phyloP scores from a whole-genome alignment of 2,329 filamentous ascomycete genomes.

The Colletotrichum truncatum region DNA sequence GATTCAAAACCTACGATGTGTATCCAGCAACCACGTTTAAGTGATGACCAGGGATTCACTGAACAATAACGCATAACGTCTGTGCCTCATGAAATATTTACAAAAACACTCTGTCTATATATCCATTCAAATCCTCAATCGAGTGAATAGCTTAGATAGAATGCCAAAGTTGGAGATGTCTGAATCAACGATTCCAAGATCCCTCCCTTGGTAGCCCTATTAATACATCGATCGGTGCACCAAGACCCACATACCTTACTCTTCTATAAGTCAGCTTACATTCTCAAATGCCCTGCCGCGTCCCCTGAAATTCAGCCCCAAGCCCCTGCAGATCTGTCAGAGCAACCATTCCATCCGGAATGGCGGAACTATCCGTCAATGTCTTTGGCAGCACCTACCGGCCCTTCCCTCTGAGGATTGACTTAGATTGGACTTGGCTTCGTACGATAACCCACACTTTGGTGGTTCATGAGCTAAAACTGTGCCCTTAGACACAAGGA shows the following conservation, averaged over 20 bases:
- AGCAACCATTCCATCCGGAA: slow-evolving; percentile 1
- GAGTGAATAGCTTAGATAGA: too few species aligned
- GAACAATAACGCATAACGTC: too few species aligned
- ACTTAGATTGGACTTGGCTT: neutral
- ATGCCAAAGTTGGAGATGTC: slow-evolving; percentile 8
- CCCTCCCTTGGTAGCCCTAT: neutral
- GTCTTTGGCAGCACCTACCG: neutral
- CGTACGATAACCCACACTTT: slow-evolving; percentile 12
- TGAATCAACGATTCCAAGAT: neutral
- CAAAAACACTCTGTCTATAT: too few species aligned
- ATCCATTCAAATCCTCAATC: too few species aligned
- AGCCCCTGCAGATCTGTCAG: neutral
- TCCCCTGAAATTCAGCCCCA: neutral
- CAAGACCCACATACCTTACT: neutral
- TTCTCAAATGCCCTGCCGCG: neutral
- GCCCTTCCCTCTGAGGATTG: neutral
- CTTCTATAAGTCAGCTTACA: neutral
- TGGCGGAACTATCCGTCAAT: neutral
- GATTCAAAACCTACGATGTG: too few species aligned
- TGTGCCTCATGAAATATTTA: too few species aligned
- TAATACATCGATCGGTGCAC: neutral
- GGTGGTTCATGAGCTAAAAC: neutral
- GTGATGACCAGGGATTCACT: too few species aligned
- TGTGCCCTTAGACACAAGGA: neutral
- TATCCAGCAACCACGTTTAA: too few species aligned